phyloP scores from a whole-genome alignment of 2,329 filamentous ascomycete genomes.

The Geosmithia morbida region DNA sequence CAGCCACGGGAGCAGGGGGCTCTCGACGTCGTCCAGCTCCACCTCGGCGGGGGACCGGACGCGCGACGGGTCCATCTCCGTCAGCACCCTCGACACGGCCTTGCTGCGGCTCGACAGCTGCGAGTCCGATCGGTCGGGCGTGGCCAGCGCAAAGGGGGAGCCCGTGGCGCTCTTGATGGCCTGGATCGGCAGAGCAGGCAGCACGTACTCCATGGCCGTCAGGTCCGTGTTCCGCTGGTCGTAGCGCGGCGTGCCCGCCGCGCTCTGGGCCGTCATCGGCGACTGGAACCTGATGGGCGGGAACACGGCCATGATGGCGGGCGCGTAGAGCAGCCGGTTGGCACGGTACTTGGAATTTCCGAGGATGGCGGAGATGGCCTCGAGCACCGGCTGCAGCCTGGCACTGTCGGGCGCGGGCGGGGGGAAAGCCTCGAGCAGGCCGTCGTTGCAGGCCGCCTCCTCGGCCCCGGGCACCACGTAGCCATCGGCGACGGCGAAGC shows the following conservation, averaged over 20 bases:
- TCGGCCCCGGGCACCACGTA: slow-evolving; percentile 55
- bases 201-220: slow-evolving; percentile 49
- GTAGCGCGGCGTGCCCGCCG: slow-evolving; percentile 38
- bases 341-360: slow-evolving; percentile 67
- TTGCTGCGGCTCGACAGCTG: slow-evolving; percentile 4
- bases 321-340: slow-evolving; percentile 54
- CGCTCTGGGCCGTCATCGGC: slow-evolving; percentile 29
- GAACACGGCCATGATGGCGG: slow-evolving; percentile 55
- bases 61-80: slow-evolving; percentile 1
- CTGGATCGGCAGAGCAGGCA: slow-evolving; percentile 38
- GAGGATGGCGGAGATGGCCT: slow-evolving; percentile 64
- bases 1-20: slow-evolving; percentile 59
- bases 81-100: not conserved
- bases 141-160: slow-evolving; percentile 9
- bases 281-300: slow-evolving; percentile 41
- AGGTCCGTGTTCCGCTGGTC: slow-evolving; percentile 26
- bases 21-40: slow-evolving; percentile 47
- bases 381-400: slow-evolving; percentile 55
- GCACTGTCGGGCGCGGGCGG: slow-evolving; percentile 42
- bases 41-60: slow-evolving; percentile 10
- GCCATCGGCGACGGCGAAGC: slow-evolving; percentile 52
- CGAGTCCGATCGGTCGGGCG: slow-evolving; percentile 11
- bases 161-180: slow-evolving; percentile 14
- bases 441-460: slow-evolving; percentile 34
- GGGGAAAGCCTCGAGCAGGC: slow-evolving; percentile 43